Percentiles rank a stretch among this genome's conserved stretches.
These are phyloP conservation scores for Aaosphaeria arxii DNA, from an alignment of 2,329 filamentous ascomycete species.

Conservation along the genomic window DNA sequence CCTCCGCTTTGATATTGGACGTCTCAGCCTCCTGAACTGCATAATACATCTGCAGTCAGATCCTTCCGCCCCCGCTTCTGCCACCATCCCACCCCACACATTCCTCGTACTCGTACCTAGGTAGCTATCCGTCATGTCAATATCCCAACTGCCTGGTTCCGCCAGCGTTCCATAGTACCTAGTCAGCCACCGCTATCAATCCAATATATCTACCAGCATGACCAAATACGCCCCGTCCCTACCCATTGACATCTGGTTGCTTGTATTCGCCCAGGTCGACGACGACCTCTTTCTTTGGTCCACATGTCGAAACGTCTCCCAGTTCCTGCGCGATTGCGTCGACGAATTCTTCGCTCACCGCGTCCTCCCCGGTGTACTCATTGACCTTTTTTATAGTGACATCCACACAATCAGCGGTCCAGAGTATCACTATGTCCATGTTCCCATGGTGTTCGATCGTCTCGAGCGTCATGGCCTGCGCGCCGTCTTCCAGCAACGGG, in stretches of 20 bases:
- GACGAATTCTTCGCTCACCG: constrained; percentile 14
- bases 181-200: background rate
- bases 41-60: background rate
- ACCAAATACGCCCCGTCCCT: background rate
- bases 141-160: constrained; percentile 1
- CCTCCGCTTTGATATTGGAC: constrained; percentile 1
- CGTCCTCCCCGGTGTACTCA: constrained; percentile 8
- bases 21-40: constrained; percentile 9
- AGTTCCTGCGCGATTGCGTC: constrained; percentile 10
- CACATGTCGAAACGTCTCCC: constrained; percentile 13
- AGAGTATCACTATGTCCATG: constrained; percentile 8
- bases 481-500: constrained; percentile 9
- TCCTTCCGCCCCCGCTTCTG: background rate
- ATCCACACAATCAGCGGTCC: constrained; percentile 10
- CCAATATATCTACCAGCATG: background rate
- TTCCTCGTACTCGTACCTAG: too few species aligned
- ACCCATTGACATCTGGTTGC: constrained; percentile 16
- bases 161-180: background rate
- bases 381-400: constrained; percentile 16
- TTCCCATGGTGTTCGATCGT: constrained; percentile 15
- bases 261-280: constrained; percentile 12
- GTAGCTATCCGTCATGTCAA: background rate
- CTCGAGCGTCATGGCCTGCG: constrained; percentile 6
- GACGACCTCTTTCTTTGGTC: constrained; percentile 15
- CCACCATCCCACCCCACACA: background rate